A percentile compares a stretch with the other conserved stretches of the same genome.
Conservation (phyloP, 2,329 filamentous ascomycete genomes). For the Diaporthe capsici region DNA sequence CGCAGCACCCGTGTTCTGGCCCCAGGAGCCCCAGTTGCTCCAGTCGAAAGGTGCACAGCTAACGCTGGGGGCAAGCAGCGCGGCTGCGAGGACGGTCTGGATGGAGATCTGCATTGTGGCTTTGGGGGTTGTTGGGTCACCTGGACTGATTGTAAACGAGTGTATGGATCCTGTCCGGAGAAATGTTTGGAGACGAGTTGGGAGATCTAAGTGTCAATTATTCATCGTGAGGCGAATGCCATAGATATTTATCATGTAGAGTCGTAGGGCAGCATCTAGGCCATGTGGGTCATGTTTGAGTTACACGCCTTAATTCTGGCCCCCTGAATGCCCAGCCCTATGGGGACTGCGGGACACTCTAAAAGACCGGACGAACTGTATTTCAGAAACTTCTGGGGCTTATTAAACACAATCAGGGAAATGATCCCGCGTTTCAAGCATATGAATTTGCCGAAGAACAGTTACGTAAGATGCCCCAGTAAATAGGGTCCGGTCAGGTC, state of each 20-base stretch:
- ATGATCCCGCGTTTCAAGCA: constrained; percentile 19
- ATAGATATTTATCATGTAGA: not conserved
- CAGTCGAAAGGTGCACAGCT: constrained; percentile 17
- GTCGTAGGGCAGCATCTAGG: not conserved
- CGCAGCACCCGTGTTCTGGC: not conserved
- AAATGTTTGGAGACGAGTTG: not conserved
- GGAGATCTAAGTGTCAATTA: not conserved
- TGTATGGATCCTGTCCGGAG: not conserved
- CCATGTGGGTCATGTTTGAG: constrained; percentile 21
- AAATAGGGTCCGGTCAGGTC: not conserved
- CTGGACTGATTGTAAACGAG: constrained; percentile 17
- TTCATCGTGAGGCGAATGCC: not conserved
- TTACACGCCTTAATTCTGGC: constrained; percentile 11
- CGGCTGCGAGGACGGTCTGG: constrained; percentile 15
- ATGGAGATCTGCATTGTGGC: constrained; percentile 24
- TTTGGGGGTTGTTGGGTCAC: not conserved
- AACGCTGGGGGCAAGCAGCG: constrained; percentile 17
- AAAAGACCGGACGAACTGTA: constrained; percentile 29
- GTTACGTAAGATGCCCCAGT: constrained; percentile 24
- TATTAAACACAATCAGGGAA: constrained; percentile 20
- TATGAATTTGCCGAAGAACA: not conserved
- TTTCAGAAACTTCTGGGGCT: constrained; percentile 26
- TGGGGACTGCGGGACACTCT: constrained; percentile 24
- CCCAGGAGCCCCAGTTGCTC: constrained; percentile 19
- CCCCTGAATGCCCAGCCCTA: constrained; percentile 27